Evolutionary conservation across 176 grass and related monocot species (phyloP).

Genomic region (Triticum turgidum): DNA sequence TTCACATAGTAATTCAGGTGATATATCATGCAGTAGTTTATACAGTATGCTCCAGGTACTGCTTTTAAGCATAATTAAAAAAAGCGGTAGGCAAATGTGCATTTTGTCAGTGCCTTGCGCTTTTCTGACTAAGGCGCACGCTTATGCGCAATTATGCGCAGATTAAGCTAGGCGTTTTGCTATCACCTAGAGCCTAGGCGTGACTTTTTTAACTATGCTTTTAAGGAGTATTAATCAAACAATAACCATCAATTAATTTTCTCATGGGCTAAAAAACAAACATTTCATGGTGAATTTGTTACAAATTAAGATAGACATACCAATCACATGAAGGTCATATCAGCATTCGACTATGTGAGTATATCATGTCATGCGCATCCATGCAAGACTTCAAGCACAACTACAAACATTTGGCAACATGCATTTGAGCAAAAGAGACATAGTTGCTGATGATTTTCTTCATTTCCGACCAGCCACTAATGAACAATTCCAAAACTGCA

Average conservation of each 20-base stretch:
- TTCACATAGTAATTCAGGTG: not conserved
- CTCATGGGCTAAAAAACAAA: not conserved
- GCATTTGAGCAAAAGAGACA: not conserved
- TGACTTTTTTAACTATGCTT: not conserved
- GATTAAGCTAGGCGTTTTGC: no score
- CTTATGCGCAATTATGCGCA: no score
- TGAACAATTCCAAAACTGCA: not conserved
- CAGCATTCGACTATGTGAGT: not conserved
- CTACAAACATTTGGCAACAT: not conserved
- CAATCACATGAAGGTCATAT: not conserved
- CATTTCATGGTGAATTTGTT: not conserved
- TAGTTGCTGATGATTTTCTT: not conserved
- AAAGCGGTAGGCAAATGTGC: no score
- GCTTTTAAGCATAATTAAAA: not conserved
- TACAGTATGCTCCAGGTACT: not conserved
- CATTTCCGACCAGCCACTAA: not conserved
- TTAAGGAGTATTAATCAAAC: not conserved
- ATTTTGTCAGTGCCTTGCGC: no score
- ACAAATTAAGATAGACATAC: not conserved
- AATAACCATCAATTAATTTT: not conserved
- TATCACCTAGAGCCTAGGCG: no score
- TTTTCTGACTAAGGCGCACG: no score
- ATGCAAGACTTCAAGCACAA: not conserved
- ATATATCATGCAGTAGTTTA: not conserved
- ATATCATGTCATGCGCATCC: not conserved